Evolutionary conservation across 768 basidiomycete genomes (phyloP), one percentile per base, ranked within the genome.

Genomic region (Boletus fagicola): DNA sequence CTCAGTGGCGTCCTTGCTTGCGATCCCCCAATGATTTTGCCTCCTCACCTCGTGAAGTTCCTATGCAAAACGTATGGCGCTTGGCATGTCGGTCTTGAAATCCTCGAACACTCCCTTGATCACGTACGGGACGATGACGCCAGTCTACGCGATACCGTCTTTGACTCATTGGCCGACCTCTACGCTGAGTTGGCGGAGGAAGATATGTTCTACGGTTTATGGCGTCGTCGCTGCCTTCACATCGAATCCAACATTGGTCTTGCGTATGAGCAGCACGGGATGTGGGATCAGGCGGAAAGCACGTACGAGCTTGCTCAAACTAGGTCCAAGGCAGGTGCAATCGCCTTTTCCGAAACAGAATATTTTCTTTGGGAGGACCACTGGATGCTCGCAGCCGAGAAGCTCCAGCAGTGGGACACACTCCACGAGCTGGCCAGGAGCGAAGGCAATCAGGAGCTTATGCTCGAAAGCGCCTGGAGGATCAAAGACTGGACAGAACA

Each of bases 301-400:
- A 82, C 87, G 40, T 98, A 99, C 72, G 97, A 99, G 73, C 75
- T 78, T 26, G 97, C 95, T 1, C 95, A 98, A 73, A 86, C 78
- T 62, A 91, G 87, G 71, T 88, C 94, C 9, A 81, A 94, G 46
- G 78, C 83, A 4, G 92, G 93, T 5, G 76, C 82, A 7, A 84
- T 97, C 52, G 86, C 94, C 1, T 98, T 95, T 76, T 88, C 90
- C 13, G 97, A 99, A 71, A 80, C 89, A 2, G 97, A 99, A 71
- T 98, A 95, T 71, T 94, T 91, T 65, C 77, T 99, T 20, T 99
- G 97, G 97, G 97, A 99, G 66, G 97, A 99, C 70, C 97, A 99
- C 71, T 99, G 97, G 96, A 90, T 99, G 57, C 76, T 95, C 9
- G 83, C 94, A 1, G 88, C 94, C 0, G 92, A 96, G 75, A 99